Evolutionary conservation across 2,329 filamentous ascomycete genomes (phyloP), one percentile per base, ranked within the genome.

Genomic region (Cordyceps sp.): DNA sequence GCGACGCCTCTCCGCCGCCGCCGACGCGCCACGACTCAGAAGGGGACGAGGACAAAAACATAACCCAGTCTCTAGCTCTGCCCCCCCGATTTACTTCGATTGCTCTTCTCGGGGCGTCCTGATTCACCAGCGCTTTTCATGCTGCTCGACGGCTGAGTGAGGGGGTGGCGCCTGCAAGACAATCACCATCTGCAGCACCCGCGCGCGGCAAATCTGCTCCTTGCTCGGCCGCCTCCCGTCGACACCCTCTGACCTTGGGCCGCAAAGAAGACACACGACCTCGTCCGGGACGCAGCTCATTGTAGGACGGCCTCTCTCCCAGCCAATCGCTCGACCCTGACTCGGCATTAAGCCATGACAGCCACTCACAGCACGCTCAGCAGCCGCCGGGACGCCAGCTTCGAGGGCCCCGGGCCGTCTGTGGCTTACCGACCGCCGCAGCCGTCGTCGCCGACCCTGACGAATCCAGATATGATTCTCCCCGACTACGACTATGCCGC

Each of bases 381-480:
- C 33, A 43, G 42, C 33, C 42, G 42, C 41, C 45, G 42, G 35
- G 42, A 51, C 36, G 37, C 42, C 39, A 42, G 45, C 35, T 48
- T 49, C 32, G 45, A 49, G 34, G 44, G 40, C 34, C 41, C 31
- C 34, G 43, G 38, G 34, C 39, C 45, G 29, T 39, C 41, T 23
- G 37, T 51, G 39, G 59, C 14, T 49, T n/a, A n/a, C n/a, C n/a
- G n/a, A n/a, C n/a, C 63, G 28, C 55, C 64, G 36, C 75, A 64
- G 36, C 75, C 79, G 40, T 73, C 73, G 10, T 92, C 83, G 37
- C 86, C 86, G 29, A 93, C 86, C 3, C 62, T 94, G 46, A 92
- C 84, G 34, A 92, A 93, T 53, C 84, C 85, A 32, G 86, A 93
- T 52, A 86, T 93, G 83, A 93, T 94, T 45, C 61, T 94, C 32